A percentile compares a stretch with the other conserved stretches of the same genome.
These are phyloP conservation scores for Phytophthora sansomeana DNA, from an alignment of 352 stramenopile genomes.

Conservation along the genomic window DNA sequence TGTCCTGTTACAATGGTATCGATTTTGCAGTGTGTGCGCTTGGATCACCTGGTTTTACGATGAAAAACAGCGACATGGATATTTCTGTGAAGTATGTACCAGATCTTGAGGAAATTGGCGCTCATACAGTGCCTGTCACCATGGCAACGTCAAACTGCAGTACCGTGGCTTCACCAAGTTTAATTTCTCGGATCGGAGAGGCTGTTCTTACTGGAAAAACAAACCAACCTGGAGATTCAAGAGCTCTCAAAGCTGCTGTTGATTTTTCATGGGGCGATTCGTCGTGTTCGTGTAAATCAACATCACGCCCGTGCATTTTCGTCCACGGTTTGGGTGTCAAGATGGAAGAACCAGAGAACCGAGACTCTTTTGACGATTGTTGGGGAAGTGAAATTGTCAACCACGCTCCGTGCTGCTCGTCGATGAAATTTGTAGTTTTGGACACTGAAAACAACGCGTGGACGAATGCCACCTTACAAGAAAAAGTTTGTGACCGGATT, in stretches of 20 bases:
- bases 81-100: constrained; percentile 2
- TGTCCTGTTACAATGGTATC: too few relatives aligned
- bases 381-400: constrained; percentile 1
- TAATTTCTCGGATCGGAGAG: background rate
- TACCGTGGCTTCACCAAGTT: background rate
- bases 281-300: constrained; percentile 13
- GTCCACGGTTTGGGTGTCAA: constrained; percentile 12
- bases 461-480: background rate
- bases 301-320: constrained; percentile 12
- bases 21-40: constrained; percentile 8
- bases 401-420: constrained; percentile 15
- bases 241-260: constrained; percentile 7
- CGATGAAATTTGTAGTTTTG: constrained; percentile 17
- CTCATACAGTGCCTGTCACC: too few relatives aligned
- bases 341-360: background rate
- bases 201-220: background rate
- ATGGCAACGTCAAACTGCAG: background rate
- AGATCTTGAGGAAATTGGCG: background rate
- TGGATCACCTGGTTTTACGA: constrained; percentile 14
- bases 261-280: constrained; percentile 6
- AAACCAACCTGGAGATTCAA: background rate
- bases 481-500: constrained; percentile 15
- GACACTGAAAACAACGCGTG: constrained; percentile 14
- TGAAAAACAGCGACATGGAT: constrained; percentile 15
- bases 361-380: constrained; percentile 2